Conservation (phyloP, 2,329 filamentous ascomycete genomes). For the Colletotrichum simmondsii region DNA sequence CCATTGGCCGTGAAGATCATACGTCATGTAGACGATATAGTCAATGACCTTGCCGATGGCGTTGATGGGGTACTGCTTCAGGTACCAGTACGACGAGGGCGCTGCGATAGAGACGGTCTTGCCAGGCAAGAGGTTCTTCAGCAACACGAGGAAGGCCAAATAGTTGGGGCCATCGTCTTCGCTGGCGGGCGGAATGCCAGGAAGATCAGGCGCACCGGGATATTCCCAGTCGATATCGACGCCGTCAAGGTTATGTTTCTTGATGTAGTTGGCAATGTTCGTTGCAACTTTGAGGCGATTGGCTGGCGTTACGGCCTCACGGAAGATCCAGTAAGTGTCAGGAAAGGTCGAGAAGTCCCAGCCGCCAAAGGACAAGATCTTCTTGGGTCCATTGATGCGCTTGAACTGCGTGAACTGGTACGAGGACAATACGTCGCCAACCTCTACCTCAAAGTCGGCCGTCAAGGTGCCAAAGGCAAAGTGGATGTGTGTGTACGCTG, state of each 20-base stretch:
- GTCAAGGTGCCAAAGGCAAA: constrained; percentile 44
- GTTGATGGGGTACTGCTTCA: constrained; percentile 46
- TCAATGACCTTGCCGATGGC: constrained; percentile 39
- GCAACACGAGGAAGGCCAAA: constrained; percentile 40
- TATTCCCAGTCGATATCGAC: constrained; percentile 35
- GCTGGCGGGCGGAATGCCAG: constrained; percentile 40
- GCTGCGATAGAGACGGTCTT: constrained; percentile 36
- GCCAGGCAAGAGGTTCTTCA: constrained; percentile 32
- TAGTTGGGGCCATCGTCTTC: constrained; percentile 44
- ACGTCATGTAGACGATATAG: constrained; percentile 50
- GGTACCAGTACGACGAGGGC: constrained; percentile 45
- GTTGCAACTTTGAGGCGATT: constrained; percentile 47
- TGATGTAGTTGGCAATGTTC: constrained; percentile 31
- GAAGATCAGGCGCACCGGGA: constrained; percentile 25
- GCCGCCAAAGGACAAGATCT: constrained; percentile 56
- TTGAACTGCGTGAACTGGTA: constrained; percentile 44
- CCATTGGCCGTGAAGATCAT: constrained; percentile 46
- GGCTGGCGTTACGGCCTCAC: constrained; percentile 43
- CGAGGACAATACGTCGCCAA: neutral
- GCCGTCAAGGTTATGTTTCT: constrained; percentile 29
- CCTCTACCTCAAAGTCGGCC: neutral
- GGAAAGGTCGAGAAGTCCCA: constrained; percentile 51
- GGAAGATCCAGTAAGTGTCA: constrained; percentile 49
- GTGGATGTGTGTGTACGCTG: constrained; percentile 46
- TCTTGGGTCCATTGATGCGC: constrained; percentile 39